These are phyloP conservation scores for Phytophthora rubi DNA, from an alignment of 352 stramenopile genomes.

Conservation along the genomic window DNA sequence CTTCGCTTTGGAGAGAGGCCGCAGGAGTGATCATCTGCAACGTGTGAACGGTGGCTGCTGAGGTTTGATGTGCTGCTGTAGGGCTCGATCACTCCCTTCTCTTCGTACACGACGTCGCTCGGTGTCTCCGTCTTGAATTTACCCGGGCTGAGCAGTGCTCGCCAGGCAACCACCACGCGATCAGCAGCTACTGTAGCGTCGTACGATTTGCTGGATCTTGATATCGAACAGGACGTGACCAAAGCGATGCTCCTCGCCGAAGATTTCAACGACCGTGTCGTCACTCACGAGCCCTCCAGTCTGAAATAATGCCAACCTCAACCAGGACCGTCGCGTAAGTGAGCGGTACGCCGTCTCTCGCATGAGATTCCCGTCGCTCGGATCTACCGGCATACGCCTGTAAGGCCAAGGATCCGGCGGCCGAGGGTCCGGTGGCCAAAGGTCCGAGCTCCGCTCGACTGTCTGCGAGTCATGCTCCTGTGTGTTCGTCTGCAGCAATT, in stretches of 20 bases:
- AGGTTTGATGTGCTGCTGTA: constrained; percentile 1
- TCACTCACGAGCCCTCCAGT: constrained; percentile 27
- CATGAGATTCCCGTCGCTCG: constrained; percentile 31
- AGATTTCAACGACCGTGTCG: constrained; percentile 68
- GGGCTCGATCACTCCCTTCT: constrained; percentile 53
- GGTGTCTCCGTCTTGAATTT: constrained; percentile 54
- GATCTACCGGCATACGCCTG: constrained; percentile 26
- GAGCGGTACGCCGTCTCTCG: constrained; percentile 22
- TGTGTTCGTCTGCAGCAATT: constrained; percentile 15
- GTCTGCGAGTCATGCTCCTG: neutral
- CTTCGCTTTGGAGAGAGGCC: constrained; percentile 11
- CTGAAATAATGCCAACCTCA: neutral
- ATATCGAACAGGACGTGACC: constrained; percentile 48
- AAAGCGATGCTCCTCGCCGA: constrained; percentile 54
- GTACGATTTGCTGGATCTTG: constrained; percentile 53
- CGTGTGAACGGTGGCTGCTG: constrained; percentile 41
- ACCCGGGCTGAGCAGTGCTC: constrained; percentile 48
- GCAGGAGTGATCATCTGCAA: constrained; percentile 47
- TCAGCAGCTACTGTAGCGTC: constrained; percentile 43
- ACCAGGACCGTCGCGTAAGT: neutral
- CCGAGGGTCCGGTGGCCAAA: constrained; percentile 14
- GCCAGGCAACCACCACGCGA: constrained; percentile 54
- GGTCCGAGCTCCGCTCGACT: neutral
- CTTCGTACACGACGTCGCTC: constrained; percentile 47
- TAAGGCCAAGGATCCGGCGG: constrained; percentile 13